These are phyloP conservation scores for Cucurbita pepo DNA, from an alignment of 306 rosid genomes.

Conservation along the genomic window DNA sequence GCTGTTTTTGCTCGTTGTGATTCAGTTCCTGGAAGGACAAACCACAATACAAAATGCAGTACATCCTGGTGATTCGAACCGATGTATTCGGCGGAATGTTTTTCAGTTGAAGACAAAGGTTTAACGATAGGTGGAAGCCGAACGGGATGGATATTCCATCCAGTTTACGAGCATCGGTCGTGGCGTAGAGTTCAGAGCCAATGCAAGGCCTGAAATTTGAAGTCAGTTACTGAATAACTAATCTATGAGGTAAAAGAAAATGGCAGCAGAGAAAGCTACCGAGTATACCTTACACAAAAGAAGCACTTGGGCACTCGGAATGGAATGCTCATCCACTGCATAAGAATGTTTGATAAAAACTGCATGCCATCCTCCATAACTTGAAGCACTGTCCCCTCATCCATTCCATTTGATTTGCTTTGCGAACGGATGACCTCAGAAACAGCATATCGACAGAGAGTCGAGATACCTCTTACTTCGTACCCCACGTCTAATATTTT, in stretches of 20 bases:
- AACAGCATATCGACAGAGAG: constrained; percentile 23
- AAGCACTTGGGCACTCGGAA: constrained; percentile 35
- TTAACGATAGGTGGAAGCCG: constrained; percentile 34
- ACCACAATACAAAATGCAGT: constrained; percentile 37
- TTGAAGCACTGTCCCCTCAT: constrained; percentile 8
- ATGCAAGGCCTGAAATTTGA: constrained; percentile 32
- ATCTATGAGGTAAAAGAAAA: not conserved
- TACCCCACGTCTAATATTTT: constrained; percentile 9
- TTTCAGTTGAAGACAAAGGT: constrained; percentile 44
- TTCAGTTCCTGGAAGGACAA: constrained; percentile 11
- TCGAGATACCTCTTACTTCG: constrained; percentile 22
- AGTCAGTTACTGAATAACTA: not conserved
- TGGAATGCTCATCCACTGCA: constrained; percentile 35
- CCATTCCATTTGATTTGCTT: constrained; percentile 6
- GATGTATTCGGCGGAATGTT: constrained; percentile 16
- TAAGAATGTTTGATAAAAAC: constrained; percentile 14
- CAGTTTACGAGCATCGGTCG: constrained; percentile 9
- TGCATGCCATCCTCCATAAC: constrained; percentile 19
- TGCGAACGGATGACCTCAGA: constrained; percentile 17
- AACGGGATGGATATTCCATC: constrained; percentile 12
- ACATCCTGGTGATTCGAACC: constrained; percentile 16
- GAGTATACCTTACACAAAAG: constrained; percentile 40
- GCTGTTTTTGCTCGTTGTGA: not conserved
- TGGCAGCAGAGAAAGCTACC: not conserved
- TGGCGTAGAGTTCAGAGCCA: constrained; percentile 36